Base-by-base conservation (phyloP, 2,329 filamentous ascomycete genomes). In the Fusarium anthophilum region DNA sequence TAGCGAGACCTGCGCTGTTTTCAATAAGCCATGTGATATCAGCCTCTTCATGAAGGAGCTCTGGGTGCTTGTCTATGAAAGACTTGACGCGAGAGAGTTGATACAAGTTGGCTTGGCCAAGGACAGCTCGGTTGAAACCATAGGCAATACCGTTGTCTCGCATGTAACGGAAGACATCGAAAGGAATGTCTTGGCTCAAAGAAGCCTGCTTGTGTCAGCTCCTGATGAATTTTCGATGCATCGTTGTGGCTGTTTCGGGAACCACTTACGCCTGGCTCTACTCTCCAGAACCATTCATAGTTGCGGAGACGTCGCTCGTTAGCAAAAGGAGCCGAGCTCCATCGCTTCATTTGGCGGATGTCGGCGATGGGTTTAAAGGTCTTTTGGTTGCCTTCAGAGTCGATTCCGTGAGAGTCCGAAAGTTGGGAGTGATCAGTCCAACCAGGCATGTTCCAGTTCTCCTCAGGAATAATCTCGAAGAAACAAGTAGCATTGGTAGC, bases 151-250 rank as follows among this genome's bases (percentile, higher is more conserved):
- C 91, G 80, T 94, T 90, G 78, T 97, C 94, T 72, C 91, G 87
- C 93, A 97, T 96, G 85, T 92, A 95, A 53, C 91, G 90, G 84
- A 97, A 97, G 37, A 96, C 90, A 79, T 97, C 94, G 79, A 97
- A 96, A 79, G 94, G 91, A 71, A 97, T 89, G 70, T 88, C 82
- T 69, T 88, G 88, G 65, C 84, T 86, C 73, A 89, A 89, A 50
- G 87, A 84, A 11, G 88, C 84, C 87, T 89, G 55, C 15, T 39
- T 54, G 41, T 28, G 48, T 77, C 55, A 77, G 73, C 32, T 41
- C 35, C 64, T 62, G 35, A 26, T 28, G 38, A 44, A 38, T 17
- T 41, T 38, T 18, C 24, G 20, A 20, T 39, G 43, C n/a, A 24
- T 47, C 14, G 8, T 24, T 41, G 38, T 12, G n/a, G 37, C 26